phyloP scores from a whole-genome alignment of 129 eudicot genomes.

The Chrysanthemum makinoi region DNA sequence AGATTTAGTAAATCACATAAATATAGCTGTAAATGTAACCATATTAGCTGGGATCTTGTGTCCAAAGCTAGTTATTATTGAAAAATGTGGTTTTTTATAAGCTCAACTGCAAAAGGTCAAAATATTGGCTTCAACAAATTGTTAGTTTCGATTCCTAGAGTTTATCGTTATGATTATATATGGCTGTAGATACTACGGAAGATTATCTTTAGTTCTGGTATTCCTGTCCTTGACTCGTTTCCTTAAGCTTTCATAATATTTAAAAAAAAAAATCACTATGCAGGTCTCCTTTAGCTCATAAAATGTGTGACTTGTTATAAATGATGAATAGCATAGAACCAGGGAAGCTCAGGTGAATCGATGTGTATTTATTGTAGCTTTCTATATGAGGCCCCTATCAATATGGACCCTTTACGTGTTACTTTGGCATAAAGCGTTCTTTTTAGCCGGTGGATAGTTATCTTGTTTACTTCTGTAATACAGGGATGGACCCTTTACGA shows the following conservation, averaged over 20 bases:
- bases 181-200: too few species aligned
- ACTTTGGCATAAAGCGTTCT: not conserved
- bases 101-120: not conserved
- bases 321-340: too few species aligned
- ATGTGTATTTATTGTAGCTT: too few species aligned
- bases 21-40: not conserved
- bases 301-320: too few species aligned
- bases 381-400: too few species aligned
- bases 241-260: too few species aligned
- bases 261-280: too few species aligned
- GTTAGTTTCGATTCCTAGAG: not conserved
- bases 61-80: not conserved
- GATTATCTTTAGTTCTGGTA: too few species aligned
- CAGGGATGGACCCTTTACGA: conserved; percentile 95
- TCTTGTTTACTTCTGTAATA: not conserved
- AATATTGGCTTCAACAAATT: not conserved
- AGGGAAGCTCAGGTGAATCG: too few species aligned
- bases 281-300: too few species aligned
- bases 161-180: too few species aligned
- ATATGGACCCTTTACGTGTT: not conserved
- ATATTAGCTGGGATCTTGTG: not conserved
- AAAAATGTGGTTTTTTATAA: not conserved
- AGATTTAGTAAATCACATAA: not conserved
- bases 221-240: too few species aligned
- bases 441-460: not conserved